These are phyloP conservation scores for Dactylellina cionopaga DNA, from an alignment of 2,329 filamentous ascomycete genomes.

Conservation along the genomic window DNA sequence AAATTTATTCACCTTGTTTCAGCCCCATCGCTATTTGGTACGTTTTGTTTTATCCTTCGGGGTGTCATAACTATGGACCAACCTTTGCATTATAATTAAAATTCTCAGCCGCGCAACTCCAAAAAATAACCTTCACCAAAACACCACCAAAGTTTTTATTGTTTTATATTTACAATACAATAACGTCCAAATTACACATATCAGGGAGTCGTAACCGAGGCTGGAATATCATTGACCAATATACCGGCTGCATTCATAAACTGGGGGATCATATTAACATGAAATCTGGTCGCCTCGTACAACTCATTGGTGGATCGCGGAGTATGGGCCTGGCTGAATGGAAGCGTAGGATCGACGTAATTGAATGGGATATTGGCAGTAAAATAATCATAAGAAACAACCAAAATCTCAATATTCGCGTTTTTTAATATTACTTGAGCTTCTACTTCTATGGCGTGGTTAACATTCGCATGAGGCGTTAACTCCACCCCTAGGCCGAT, in stretches of 20 bases:
- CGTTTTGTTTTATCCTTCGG: no score
- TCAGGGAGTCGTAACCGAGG: background rate
- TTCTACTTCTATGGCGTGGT: no score
- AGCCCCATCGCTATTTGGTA: no score
- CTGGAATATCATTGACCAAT: background rate
- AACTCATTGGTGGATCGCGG: background rate
- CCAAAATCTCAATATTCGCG: no score
- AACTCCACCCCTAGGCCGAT: no score
- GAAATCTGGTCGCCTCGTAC: background rate
- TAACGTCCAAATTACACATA: background rate
- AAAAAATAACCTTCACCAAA: background rate
- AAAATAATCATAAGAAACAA: no score
- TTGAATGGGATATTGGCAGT: no score
- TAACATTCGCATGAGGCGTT: no score
- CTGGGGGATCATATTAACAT: background rate
- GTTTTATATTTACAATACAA: background rate
- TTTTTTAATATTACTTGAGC: no score
- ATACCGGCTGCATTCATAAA: background rate
- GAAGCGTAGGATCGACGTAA: no score
- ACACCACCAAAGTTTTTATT: background rate
- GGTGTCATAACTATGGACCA: no score
- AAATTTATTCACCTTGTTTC: no score
- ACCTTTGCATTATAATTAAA: background rate
- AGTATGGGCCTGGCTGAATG: background rate
- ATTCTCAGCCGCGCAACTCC: background rate